phyloP scores from a whole-genome alignment of 345 rosid genomes.

The Ailanthus altissimus region DNA sequence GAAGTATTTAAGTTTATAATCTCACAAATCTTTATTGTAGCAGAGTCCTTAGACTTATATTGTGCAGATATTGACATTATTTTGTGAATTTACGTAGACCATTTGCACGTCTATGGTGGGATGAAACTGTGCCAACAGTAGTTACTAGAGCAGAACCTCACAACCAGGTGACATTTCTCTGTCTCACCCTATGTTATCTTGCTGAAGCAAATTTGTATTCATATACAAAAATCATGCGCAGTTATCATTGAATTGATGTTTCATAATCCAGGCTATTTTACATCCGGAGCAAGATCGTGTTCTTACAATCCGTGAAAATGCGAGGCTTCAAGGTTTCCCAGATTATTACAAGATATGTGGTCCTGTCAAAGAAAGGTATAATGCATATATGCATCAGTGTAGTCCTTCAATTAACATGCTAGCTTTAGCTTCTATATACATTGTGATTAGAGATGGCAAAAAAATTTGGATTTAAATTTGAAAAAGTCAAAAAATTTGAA shows the following conservation, averaged over 20 bases:
- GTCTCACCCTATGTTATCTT: neutral
- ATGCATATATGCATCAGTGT: no score
- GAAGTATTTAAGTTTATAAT: no score
- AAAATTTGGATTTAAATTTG: no score
- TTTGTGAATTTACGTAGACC: slow-evolving; percentile 41
- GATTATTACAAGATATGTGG: slow-evolving; percentile 66
- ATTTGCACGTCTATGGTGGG: slow-evolving; percentile 89
- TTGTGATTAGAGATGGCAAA: no score
- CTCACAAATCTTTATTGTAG: neutral
- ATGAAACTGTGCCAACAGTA: slow-evolving; percentile 79
- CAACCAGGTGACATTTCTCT: slow-evolving; percentile 48
- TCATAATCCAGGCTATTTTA: slow-evolving; percentile 44
- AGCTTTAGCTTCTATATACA: neutral
- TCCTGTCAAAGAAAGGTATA: slow-evolving; percentile 61
- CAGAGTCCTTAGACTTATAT: neutral
- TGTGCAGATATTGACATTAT: neutral
- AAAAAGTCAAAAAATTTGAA: no score
- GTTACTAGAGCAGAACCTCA: slow-evolving; percentile 80
- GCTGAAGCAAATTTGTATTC: neutral
- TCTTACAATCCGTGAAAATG: slow-evolving; percentile 64
- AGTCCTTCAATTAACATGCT: neutral
- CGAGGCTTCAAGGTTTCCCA: slow-evolving; percentile 76
- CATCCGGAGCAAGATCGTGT: slow-evolving; percentile 75
- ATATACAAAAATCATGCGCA: neutral
- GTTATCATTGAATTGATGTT: neutral